Conservation (phyloP, 805 yeast genomes). For the Saturnispora sanitii region DNA sequence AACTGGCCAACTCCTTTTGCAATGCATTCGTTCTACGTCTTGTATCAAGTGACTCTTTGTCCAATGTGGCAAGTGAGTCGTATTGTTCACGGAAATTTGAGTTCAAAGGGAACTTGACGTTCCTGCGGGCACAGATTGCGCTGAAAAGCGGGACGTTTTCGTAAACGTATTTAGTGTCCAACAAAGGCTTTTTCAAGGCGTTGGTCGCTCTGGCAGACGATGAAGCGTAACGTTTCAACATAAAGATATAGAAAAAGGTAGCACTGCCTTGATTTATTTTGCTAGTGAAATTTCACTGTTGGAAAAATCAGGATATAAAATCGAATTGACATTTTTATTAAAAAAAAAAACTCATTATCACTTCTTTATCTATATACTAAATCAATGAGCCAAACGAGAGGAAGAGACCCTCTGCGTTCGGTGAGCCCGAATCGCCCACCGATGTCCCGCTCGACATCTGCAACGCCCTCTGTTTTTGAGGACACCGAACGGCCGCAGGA, state of each 20-base stretch:
- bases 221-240: too few species aligned
- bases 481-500: conserved; percentile 31
- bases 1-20: conserved; percentile 15
- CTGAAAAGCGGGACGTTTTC: conserved; percentile 22
- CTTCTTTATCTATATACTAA: too few species aligned
- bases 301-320: too few species aligned
- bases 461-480: conserved; percentile 8
- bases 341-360: too few species aligned
- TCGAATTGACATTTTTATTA: too few species aligned
- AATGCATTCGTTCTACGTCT: conserved; percentile 19
- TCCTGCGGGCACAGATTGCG: conserved; percentile 27
- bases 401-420: too few species aligned
- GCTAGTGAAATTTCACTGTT: too few species aligned
- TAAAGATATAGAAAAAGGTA: too few species aligned
- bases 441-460: conserved; percentile 10
- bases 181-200: conserved; percentile 26
- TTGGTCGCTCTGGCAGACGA: conserved; percentile 25
- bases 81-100: conserved; percentile 17
- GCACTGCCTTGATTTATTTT: too few species aligned
- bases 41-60: conserved; percentile 12
- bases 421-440: too few species aligned
- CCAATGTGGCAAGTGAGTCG: conserved; percentile 9
- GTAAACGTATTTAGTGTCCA: conserved; percentile 27
- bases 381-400: too few species aligned
- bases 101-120: conserved; percentile 21